Base-by-base conservation (phyloP, 169 alveolate species). In the Plasmodium gallinaceum region DNA sequence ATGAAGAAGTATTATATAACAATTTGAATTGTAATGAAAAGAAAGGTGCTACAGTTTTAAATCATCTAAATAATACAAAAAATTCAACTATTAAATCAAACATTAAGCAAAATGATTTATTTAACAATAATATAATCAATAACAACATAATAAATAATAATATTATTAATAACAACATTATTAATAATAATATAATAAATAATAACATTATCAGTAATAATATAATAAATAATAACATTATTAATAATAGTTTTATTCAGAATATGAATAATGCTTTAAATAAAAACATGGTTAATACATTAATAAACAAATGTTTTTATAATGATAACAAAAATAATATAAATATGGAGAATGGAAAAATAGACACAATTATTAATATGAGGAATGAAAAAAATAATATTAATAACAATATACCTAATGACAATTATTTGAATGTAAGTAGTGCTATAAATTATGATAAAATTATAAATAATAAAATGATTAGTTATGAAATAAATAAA, bases 131-230 rank as follows among this genome's bases (percentile, higher is more conserved):
- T 14, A 43, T 48, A 68, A 45, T 20, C 1, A 22, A 74, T 20
- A 60, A 51, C 18, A 54, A 7, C 64, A 60, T 61, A 61, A 61
- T 18, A 20, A 68, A 68, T 43, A 68, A 45, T 45, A 68, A 46
- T 26, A 68, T 68, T 10, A 68, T 46, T 16, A 32, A 74, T 20
- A 74, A 51, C n/a, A 74, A 51, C n/a, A 60, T 74, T 18, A 74
- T 51, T 5, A 74, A 74, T 62, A 74, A 74, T 58, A 74, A 48
- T 26, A 58, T 74, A 14, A 74, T 48, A 24, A 74, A 58, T 64
- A 74, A 74, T 46, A 74, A 51, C 26, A 74, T 74, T 58, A 61
- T 51, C n/a, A 57, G 7, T 48, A 61, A 74, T 20, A 74, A 32
- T 10, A 57, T 58, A 8, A 57, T 48, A 8, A 74, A 45, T 61